Evolutionary conservation across 768 basidiomycete genomes (phyloP).

Genomic region (Leccinum aurantiacum): DNA sequence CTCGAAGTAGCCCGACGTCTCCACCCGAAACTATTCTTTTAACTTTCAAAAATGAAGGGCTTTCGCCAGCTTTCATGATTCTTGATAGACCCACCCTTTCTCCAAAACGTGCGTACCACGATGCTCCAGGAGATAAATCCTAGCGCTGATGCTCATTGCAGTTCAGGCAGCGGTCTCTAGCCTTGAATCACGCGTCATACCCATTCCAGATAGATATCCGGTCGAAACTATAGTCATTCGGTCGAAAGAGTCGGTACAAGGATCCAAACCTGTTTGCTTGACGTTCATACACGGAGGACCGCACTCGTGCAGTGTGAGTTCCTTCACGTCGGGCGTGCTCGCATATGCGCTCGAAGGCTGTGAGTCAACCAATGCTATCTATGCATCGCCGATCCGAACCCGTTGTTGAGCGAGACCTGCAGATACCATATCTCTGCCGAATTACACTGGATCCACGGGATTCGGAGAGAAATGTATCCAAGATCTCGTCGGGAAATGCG

Average conservation of each 20-base stretch:
- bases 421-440: constrained; percentile 62
- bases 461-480: constrained; percentile 63
- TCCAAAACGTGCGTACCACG: constrained; percentile 36
- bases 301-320: constrained; percentile 47
- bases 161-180: constrained; percentile 44
- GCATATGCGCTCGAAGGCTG: constrained; percentile 62
- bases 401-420: neutral
- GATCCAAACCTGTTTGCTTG: constrained; percentile 44
- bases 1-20: constrained; percentile 46
- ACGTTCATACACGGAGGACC: constrained; percentile 65
- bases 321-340: constrained; percentile 43
- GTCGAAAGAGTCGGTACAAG: constrained; percentile 21
- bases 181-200: constrained; percentile 45
- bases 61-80: constrained; percentile 18
- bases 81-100: constrained; percentile 45
- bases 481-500: constrained; percentile 56
- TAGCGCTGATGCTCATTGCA: constrained; percentile 19
- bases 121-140: neutral
- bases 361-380: constrained; percentile 31
- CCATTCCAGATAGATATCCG: constrained; percentile 49
- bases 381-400: neutral
- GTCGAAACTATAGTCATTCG: constrained; percentile 57
- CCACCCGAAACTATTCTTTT: constrained; percentile 55
- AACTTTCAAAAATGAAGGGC: constrained; percentile 25
- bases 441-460: constrained; percentile 69